Base-by-base conservation (phyloP, 2,329 filamentous ascomycete species). In the Sporothrix variecibatus region DNA sequence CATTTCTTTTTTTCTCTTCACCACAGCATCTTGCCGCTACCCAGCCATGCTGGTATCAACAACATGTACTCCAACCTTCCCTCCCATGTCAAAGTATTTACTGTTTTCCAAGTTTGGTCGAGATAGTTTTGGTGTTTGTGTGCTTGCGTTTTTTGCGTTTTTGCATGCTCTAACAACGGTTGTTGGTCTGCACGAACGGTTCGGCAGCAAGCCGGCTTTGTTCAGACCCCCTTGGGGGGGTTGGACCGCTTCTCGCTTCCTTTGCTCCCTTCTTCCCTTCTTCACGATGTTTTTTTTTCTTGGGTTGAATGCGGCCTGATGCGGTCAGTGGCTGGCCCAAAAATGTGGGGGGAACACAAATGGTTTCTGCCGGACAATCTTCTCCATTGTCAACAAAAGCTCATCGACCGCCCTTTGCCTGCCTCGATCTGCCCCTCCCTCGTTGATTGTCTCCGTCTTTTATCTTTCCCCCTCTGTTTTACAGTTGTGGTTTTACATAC, bases 341-440 rank as follows among this genome's bases (percentile, higher is more conserved):
- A 28, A 31, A 31, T 62, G 58, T 23, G 62, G 20, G n/a, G 34
- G 38, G 46, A 15, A 46, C 51, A 28, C 62, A 46, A 49, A 49
- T 11, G 3, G 6, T 20, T 46, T 67, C 62, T 67, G n/a, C 38
- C n/a, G 62, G 23, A 67, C 62, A 26, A 46, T 67, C 38, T n/a
- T 65, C 62, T 43, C 38, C 38, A 26, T 62, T 43, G 23, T 65
- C 62, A 65, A 65, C 62, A 43, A 65, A 38, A 40, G 28, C 28
- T 20, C 60, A 26, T 15, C 38, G 11, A 15, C 51, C 20, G 38
- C 34, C 60, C 34, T 38, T 23, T n/a, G 6, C 7, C 11, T 40
- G 58, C 9, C 58, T 11, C n/a, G 3, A 26, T 34, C 60, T 65
- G 60, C 60, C 60, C 60, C 60, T 65, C 60, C 20, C 26, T 43